Conservation (phyloP, 257 asterid species). For the Schizonepeta tenuifolia region DNA sequence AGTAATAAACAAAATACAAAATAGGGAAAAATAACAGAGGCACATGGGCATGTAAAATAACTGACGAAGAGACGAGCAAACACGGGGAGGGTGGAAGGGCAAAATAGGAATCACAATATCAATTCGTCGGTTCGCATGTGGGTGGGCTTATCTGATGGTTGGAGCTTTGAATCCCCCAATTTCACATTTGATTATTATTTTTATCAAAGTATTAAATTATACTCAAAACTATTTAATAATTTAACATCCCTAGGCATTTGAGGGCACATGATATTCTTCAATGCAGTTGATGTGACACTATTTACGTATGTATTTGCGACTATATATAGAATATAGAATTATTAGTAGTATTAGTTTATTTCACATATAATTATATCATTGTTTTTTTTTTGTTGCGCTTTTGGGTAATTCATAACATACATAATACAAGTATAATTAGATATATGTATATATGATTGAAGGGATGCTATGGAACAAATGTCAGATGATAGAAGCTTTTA, state of each 20-base stretch:
- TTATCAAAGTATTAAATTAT: not conserved
- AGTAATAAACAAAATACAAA: not conserved
- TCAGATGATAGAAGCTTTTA: not conserved
- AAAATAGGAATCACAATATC: not conserved
- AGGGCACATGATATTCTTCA: conserved; percentile 23
- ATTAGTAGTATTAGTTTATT: not conserved
- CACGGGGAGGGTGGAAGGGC: not conserved
- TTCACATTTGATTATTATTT: not conserved
- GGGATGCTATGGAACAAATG: too few species aligned
- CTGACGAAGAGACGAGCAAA: conserved; percentile 1
- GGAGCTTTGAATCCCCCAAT: conserved; percentile 11
- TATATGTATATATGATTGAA: too few species aligned
- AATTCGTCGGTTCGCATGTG: conserved; percentile 39
- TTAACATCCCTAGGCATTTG: conserved; percentile 22
- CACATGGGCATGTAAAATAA: conserved; percentile 29
- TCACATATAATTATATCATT: too few species aligned
- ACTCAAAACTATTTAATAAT: not conserved
- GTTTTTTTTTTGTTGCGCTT: too few species aligned
- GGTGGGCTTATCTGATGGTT: conserved; percentile 13
- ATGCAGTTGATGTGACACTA: conserved; percentile 30
- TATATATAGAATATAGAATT: not conserved
- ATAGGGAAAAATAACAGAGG: not conserved
- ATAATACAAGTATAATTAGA: too few species aligned
- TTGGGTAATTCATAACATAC: too few species aligned
- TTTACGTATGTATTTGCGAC: conserved; percentile 1